Percentiles rank a stretch among this genome's conserved stretches.
Conservation (phyloP, 345 rosid species). For the Durio zibethinus region DNA sequence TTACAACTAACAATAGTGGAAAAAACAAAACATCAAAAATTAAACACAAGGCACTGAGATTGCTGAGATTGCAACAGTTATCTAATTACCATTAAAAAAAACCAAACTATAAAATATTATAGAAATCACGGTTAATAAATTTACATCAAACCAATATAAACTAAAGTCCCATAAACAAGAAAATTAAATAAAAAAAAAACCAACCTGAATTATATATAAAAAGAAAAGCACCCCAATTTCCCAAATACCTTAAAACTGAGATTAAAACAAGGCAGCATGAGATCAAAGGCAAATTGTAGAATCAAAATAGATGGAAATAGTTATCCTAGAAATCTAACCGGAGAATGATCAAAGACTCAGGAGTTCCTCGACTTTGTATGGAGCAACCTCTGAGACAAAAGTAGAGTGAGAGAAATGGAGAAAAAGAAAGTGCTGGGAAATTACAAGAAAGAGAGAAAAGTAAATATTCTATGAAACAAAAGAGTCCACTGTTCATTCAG, state of each 20-base stretch:
- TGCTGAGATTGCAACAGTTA: not conserved
- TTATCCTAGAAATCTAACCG: not conserved
- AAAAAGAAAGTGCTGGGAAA: slow-evolving; percentile 7
- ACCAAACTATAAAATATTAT: not conserved
- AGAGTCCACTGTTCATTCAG: not conserved
- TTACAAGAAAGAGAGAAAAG: slow-evolving; percentile 14
- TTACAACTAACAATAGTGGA: not conserved
- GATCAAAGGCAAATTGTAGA: slow-evolving; percentile 7
- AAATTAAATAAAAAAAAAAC: not conserved
- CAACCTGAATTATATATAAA: not conserved
- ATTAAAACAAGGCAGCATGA: not conserved
- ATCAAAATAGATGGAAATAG: not conserved
- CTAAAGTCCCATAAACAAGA: not conserved
- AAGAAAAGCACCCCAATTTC: not conserved
- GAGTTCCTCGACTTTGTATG: not conserved
- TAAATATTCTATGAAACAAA: slow-evolving; percentile 28
- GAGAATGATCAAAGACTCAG: slow-evolving; percentile 12
- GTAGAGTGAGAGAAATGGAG: not conserved
- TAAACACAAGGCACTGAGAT: too few species aligned
- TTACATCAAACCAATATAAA: slow-evolving; percentile 1
- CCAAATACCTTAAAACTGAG: slow-evolving; percentile 10
- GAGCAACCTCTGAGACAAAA: not conserved
- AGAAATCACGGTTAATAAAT: not conserved
- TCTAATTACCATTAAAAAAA: not conserved
- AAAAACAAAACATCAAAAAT: not conserved